phyloP scores from a whole-genome alignment of 805 yeast genomes.

The Monosporozyma siamensis region DNA sequence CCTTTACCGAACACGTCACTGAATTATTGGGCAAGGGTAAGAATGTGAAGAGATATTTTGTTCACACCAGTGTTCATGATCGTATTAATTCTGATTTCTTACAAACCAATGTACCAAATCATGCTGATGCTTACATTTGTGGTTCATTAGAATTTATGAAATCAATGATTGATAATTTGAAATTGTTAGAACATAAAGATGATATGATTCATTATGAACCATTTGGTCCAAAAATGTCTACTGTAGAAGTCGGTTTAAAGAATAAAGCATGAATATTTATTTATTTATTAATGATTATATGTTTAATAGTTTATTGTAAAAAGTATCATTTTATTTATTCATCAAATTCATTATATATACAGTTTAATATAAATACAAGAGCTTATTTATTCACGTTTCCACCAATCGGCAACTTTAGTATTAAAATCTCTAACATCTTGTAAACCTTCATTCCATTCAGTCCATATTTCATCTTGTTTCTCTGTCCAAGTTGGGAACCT shows the following conservation, averaged over 20 bases:
- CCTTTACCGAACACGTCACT: constrained; percentile 21
- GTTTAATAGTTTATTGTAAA: background rate
- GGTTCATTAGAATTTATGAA: constrained; percentile 27
- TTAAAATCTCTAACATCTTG: constrained; percentile 6
- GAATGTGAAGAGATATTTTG: constrained; percentile 10
- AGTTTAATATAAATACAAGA: background rate
- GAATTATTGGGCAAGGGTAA: constrained; percentile 12
- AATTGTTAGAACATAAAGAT: constrained; percentile 15
- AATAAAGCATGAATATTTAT: background rate
- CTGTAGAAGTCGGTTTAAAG: constrained; percentile 13
- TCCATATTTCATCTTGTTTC: constrained; percentile 16
- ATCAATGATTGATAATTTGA: constrained; percentile 18
- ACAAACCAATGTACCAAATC: constrained; percentile 16
- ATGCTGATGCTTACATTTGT: constrained; percentile 28
- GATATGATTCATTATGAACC: constrained; percentile 27
- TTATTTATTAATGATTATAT: background rate
- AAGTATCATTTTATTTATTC: background rate
- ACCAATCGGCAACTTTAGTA: constrained; percentile 2
- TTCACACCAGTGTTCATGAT: constrained; percentile 19
- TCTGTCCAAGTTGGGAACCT: constrained; percentile 19
- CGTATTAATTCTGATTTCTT: constrained; percentile 21
- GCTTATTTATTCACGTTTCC: background rate
- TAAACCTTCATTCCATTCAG: constrained; percentile 8
- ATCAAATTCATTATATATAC: no score
- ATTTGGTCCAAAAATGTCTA: constrained; percentile 31